A percentile compares a stretch with the other conserved stretches of the same genome.
Evolutionary conservation across 768 basidiomycete species (phyloP).

Genomic region (Dictyophora rubrovolvata): DNA sequence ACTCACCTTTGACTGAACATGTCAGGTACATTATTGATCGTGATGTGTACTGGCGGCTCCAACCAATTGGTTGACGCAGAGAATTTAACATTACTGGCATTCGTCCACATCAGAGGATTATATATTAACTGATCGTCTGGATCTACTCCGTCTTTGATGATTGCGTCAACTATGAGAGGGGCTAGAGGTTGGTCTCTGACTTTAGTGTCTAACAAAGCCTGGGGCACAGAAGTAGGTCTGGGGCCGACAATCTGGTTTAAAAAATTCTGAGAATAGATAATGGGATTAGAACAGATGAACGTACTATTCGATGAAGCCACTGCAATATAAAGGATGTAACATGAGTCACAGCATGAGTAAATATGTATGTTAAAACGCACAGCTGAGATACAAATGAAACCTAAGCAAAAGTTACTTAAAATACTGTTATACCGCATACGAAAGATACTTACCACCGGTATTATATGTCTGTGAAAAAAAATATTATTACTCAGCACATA

Average conservation of each 20-base stretch:
- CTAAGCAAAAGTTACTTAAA: conserved; percentile 1
- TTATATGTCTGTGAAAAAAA: conserved; percentile 17
- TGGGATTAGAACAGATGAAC: conserved; percentile 5
- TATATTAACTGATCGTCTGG: conserved; percentile 35
- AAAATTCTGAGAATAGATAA: neutral
- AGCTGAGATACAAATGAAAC: conserved; percentile 52
- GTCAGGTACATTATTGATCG: conserved; percentile 40
- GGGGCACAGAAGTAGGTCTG: conserved; percentile 39
- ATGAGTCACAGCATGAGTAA: neutral
- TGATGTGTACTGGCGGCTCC: conserved; percentile 28
- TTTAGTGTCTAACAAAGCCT: conserved; percentile 44
- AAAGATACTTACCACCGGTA: conserved; percentile 18
- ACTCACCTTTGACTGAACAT: conserved; percentile 36
- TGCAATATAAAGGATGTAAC: conserved; percentile 8
- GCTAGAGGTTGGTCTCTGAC: conserved; percentile 40
- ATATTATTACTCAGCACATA: neutral
- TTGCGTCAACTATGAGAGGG: conserved; percentile 35
- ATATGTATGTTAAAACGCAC: conserved; percentile 23
- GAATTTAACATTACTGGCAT: conserved; percentile 35
- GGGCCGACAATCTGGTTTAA: conserved; percentile 35
- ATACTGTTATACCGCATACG: neutral
- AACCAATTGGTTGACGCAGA: conserved; percentile 37
- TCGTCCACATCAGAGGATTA: conserved; percentile 39
- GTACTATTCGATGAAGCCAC: conserved; percentile 32
- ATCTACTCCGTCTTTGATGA: conserved; percentile 31